phyloP scores from a whole-genome alignment of 257 asterid genomes.

The Orobanche coerulescens region DNA sequence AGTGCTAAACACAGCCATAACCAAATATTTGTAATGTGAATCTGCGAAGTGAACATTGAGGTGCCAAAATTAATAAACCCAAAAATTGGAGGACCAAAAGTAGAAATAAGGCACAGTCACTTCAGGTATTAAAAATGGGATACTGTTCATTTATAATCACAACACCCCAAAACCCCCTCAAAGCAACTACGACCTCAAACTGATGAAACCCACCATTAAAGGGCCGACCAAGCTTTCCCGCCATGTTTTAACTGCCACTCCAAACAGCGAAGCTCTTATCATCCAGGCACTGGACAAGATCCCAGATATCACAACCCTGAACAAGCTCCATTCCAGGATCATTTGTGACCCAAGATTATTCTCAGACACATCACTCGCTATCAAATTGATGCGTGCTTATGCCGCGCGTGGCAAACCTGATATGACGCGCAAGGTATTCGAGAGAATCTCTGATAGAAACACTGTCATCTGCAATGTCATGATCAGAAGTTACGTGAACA shows the following conservation, averaged over 20 bases:
- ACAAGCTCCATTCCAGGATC: slow-evolving; percentile 47
- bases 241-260: slow-evolving; percentile 29
- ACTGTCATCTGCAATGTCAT: slow-evolving; percentile 41
- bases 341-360: slow-evolving; percentile 34
- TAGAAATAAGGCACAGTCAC: too few species aligned
- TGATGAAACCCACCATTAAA: slow-evolving; percentile 24
- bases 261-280: slow-evolving; percentile 19
- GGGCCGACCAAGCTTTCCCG: slow-evolving; percentile 29
- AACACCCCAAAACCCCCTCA: too few species aligned
- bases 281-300: slow-evolving; percentile 35
- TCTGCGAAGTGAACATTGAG: too few species aligned
- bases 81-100: too few species aligned
- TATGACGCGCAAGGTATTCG: slow-evolving; percentile 59
- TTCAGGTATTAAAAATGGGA: too few species aligned
- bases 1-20: too few species aligned
- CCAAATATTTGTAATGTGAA: too few species aligned
- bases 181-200: too few species aligned
- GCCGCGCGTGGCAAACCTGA: slow-evolving; percentile 46
- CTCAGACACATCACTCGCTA: slow-evolving; percentile 43
- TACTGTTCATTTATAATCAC: too few species aligned
- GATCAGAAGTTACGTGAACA: slow-evolving; percentile 81
- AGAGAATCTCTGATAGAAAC: slow-evolving; percentile 51
- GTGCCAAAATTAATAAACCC: too few species aligned
- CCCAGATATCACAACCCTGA: slow-evolving; percentile 48
- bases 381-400: slow-evolving; percentile 75